Evolutionary conservation across 1,284 basidiomycete genomes (phyloP), one percentile per base, ranked within the genome.

Genomic region (Peniophora sp.): DNA sequence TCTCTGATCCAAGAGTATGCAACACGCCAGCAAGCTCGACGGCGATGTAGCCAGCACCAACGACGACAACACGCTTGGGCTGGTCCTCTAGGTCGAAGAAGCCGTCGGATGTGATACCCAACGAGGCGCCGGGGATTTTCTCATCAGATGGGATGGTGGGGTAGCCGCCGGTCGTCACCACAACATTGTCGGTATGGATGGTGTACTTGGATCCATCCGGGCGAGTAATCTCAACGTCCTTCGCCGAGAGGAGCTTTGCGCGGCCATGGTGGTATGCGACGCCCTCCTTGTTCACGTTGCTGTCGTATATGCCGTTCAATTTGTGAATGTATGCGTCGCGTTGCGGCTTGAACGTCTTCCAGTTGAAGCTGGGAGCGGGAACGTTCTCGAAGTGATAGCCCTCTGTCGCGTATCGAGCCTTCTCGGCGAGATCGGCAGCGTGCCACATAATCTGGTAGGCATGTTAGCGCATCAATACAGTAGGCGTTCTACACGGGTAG

Each of bases 1-100:
- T 96, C 69, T 98, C 92, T 43, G 83, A 79, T 22, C 92, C 92
- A 48, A 94, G 79, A 3, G 88, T 77, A 67, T 95, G 83, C 68
- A 97, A 81, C 52, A 97, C 81, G 23, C 93, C 93, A 3, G 92
- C 90, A 45, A 95, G 81, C 67, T 99, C 96, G 57, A 98, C 91
- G 20, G 93, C 92, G 61, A 99, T 99, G 70, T 99, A 99, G 3
- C 96, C 96, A 17, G 96, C 96, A 48, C 96, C 96, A 38, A 97
- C 85, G 53, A 99, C 89, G 2, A 87, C 94, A 27, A 97, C 94
- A 52, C 93, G 83, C 69, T 89, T 92, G 12, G 96, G 96, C 68
- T 97, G 92, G 55, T 89, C 78, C 60, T 83, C 81, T 45, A 99
- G 81, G 43, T 85, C 92, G 63, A 99, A 99, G 77, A 99, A 99